These are phyloP conservation scores for Bjerkandera adusta DNA, from an alignment of 1,284 basidiomycete genomes.

Conservation along the genomic window DNA sequence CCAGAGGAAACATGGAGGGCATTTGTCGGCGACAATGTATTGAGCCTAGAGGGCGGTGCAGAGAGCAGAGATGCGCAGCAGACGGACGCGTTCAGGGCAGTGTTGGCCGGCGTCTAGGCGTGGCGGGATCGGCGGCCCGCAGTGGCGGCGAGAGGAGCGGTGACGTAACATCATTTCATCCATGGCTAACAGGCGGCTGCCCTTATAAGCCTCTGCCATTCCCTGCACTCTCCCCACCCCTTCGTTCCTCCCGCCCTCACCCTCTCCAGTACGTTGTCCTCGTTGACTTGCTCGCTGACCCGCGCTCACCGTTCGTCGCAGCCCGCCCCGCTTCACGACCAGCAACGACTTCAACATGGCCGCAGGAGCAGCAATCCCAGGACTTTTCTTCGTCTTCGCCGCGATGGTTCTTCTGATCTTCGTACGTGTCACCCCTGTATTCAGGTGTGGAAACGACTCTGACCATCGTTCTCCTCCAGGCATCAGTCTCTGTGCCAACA, in stretches of 20 bases:
- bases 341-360: conserved; percentile 30
- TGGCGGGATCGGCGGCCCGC: no score
- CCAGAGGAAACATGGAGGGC: no score
- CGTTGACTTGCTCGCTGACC: neutral
- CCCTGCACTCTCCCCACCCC: conserved; percentile 1
- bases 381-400: conserved; percentile 52
- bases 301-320: conserved; percentile 1
- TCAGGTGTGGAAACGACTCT: conserved; percentile 1
- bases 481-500: conserved; percentile 65
- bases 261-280: conserved; percentile 6
- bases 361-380: conserved; percentile 42
- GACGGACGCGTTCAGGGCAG: no score
- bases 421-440: conserved; percentile 37
- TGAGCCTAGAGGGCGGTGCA: no score
- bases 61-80: no score
- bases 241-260: conserved; percentile 5
- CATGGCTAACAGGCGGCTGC: conserved; percentile 6
- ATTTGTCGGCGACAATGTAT: no score
- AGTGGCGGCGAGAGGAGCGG: neutral
- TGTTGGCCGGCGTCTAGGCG: no score
- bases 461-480: conserved; percentile 31
- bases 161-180: neutral
- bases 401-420: conserved; percentile 69
- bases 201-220: conserved; percentile 6
- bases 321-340: conserved; percentile 11